Evolutionary conservation across 1,139 yeast genomes (phyloP), one percentile per base, ranked within the genome.

Genomic region (Taiozyma sp.): DNA sequence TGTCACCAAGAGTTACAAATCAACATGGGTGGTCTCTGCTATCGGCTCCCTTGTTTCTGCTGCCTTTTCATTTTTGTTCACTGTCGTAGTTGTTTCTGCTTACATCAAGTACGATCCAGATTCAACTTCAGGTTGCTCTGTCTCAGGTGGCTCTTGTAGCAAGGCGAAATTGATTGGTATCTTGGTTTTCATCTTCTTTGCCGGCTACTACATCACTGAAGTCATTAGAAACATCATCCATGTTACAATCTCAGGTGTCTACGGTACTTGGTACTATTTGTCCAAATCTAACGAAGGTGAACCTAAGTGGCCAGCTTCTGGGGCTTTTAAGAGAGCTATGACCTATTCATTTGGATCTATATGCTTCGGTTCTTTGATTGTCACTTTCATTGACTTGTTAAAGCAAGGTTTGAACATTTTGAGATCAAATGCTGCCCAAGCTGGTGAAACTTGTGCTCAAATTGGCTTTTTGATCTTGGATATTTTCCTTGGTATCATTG

Each of bases 291-390:
- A 85, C 62, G 87, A 85, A 62, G 96, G 96, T 5, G 75, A 84
- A 72, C 96, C 96, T 37, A 77, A 69, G 59, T 79, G 80, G 71
- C 95, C 96, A 10, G 95, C 95, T 1, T 68, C 82, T 51, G 91
- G 95, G 7, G 85, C 97, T 2, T 81, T 91, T 58, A 83, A 80
- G 63, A 77, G 96, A 60, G 88, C 96, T 1, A 70, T 88, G 72
- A 86, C 96, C 2, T 88, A 85, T 64, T 87, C 95, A 42, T 86
- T 90, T 64, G 97, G 98, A 0, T 88, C 97, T 3, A 85, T 91
- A 50, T 85, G 96, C 64, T 86, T 88, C 64, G 97, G 97, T 0
- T 86, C 95, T 1, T 71, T 90, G 58, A 79, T 89, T 60, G 96
- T 89, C 14, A 80, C 97, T 0, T 57, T 88, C 32, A 77, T 90